These are phyloP conservation scores for Bolboschoenus planiculmis DNA, from an alignment of 176 grass and related monocot genomes.

Conservation along the genomic window DNA sequence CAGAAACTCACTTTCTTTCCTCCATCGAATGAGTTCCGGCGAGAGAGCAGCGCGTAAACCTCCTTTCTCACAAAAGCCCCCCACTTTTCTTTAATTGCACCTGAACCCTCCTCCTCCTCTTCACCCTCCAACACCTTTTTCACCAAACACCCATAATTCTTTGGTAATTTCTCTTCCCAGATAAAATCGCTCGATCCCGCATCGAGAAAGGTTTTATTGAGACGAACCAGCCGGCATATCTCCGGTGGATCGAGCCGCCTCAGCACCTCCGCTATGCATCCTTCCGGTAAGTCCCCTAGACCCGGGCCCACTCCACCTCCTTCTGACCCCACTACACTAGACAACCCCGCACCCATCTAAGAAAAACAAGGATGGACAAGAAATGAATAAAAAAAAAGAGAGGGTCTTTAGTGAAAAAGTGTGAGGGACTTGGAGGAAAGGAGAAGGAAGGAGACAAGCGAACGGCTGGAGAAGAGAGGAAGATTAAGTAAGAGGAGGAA, in stretches of 20 bases:
- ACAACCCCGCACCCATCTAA: constrained; percentile 51
- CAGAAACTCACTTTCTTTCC: constrained; percentile 48
- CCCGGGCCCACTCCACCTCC: constrained; percentile 14
- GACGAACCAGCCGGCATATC: constrained; percentile 64
- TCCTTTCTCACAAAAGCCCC: constrained; percentile 62
- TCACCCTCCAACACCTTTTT: constrained; percentile 22
- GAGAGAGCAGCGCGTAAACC: constrained; percentile 62
- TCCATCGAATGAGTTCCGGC: constrained; percentile 50
- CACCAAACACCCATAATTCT: constrained; percentile 64
- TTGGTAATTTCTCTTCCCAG: constrained; percentile 86
- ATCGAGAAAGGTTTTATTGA: constrained; percentile 62
- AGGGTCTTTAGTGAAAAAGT: constrained; percentile 36
- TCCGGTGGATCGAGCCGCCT: constrained; percentile 67
- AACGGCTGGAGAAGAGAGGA: constrained; percentile 4
- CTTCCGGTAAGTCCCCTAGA: constrained; percentile 72
- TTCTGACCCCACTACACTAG: constrained; percentile 23
- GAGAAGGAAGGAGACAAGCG: constrained; percentile 40
- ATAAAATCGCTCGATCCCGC: constrained; percentile 66
- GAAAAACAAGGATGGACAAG: background rate
- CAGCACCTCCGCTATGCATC: constrained; percentile 86
- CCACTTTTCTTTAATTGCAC: constrained; percentile 7
- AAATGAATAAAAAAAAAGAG: background rate
- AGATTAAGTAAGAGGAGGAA: constrained; percentile 29
- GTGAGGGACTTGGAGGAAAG: constrained; percentile 89
- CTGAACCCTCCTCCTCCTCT: background rate